phyloP scores from a whole-genome alignment of 441 rosid genomes.

The Manihot esculenta region DNA sequence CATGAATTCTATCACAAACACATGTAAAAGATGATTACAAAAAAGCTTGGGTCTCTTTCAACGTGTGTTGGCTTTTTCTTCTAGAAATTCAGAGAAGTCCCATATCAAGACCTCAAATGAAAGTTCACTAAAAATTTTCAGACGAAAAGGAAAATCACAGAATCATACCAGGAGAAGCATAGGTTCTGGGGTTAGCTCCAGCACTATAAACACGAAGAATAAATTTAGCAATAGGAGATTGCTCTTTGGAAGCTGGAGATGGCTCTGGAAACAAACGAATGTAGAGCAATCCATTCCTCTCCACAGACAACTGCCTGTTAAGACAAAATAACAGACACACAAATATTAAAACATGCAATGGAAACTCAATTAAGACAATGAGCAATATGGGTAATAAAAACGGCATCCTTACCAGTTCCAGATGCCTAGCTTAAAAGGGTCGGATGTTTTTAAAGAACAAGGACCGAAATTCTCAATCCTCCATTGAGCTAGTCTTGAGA shows the following conservation, averaged over 20 bases:
- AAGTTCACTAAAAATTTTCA: no score
- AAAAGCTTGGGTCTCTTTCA: no score
- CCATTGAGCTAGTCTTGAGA: constrained; percentile 94
- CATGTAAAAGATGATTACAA: no score
- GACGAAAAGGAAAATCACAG: no score
- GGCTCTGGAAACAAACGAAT: constrained; percentile 75
- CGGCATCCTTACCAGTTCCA: constrained; percentile 76
- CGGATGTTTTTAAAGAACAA: constrained; percentile 71
- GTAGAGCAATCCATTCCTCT: constrained; percentile 74
- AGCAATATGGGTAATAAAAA: no score
- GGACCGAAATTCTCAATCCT: constrained; percentile 78
- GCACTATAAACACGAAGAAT: constrained; percentile 40
- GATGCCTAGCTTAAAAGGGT: constrained; percentile 84
- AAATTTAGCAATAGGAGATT: constrained; percentile 58
- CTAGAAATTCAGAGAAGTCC: no score
- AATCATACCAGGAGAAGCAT: constrained; percentile 53
- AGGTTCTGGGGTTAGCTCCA: constrained; percentile 50
- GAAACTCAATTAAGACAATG: no score
- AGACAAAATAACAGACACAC: neutral
- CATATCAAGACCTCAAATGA: no score
- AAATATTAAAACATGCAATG: neutral
- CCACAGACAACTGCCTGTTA: constrained; percentile 71
- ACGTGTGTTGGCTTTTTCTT: no score
- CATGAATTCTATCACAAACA: no score
- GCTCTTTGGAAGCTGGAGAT: constrained; percentile 67